These are phyloP conservation scores for Sporothrix brunneoviolacea DNA, from an alignment of 2,329 filamentous ascomycete species.

Conservation along the genomic window DNA sequence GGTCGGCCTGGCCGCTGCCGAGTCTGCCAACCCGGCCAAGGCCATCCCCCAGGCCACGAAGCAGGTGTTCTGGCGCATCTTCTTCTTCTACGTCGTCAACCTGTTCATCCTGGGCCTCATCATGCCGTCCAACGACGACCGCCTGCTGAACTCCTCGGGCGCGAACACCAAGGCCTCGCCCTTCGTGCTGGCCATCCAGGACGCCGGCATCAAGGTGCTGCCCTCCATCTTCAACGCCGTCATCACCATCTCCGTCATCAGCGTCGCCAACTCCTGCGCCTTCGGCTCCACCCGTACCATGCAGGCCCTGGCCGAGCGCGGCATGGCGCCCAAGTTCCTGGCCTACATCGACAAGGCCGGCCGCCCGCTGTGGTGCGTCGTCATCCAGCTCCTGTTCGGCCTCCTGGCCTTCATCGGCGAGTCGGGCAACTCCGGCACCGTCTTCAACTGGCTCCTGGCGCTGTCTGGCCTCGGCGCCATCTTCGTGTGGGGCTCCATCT, in stretches of 20 bases:
- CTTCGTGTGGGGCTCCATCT: conserved; percentile 69
- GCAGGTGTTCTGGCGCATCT: conserved; percentile 50
- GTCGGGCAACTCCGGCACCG: conserved; percentile 33
- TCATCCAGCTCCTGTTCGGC: conserved; percentile 48
- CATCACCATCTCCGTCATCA: conserved; percentile 45
- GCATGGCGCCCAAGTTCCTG: conserved; percentile 50
- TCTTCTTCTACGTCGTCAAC: conserved; percentile 46
- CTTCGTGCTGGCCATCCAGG: conserved; percentile 45
- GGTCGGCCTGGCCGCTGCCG: conserved; percentile 45
- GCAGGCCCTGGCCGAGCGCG: conserved; percentile 41
- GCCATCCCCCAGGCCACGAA: conserved; percentile 45
- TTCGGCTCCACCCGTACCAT: conserved; percentile 46
- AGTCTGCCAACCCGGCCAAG: conserved; percentile 41
- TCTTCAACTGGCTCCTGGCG: conserved; percentile 61
- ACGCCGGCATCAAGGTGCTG: conserved; percentile 43
- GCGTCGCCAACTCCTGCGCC: conserved; percentile 45
- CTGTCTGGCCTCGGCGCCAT: conserved; percentile 67
- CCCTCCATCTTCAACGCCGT: conserved; percentile 49
- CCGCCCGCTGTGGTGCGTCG: conserved; percentile 50
- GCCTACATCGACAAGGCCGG: conserved; percentile 56
- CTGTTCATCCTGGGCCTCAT: conserved; percentile 47
- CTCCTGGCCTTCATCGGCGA: conserved; percentile 52
- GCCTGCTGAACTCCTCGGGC: conserved; percentile 32
- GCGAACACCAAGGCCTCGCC: conserved; percentile 41
- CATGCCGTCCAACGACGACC: conserved; percentile 35